Conservation (phyloP, 2,329 filamentous ascomycete species). For the Sodiomyces alkalinus region DNA sequence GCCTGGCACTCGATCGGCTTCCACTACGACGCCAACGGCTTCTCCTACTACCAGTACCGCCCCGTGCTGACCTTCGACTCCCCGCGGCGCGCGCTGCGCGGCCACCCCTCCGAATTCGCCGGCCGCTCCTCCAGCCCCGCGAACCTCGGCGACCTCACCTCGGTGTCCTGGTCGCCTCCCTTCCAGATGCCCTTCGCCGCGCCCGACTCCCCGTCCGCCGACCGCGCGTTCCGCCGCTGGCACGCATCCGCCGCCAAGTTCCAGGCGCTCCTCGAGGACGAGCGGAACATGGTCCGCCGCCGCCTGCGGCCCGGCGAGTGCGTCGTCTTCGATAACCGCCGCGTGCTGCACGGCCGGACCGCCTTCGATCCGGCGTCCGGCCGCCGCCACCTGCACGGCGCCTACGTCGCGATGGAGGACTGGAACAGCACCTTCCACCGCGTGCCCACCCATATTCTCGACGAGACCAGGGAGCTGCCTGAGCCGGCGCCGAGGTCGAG, state of each 20-base stretch:
- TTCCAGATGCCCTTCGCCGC: slow-evolving; percentile 49
- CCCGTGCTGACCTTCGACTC: too few relatives aligned
- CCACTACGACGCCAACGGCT: slow-evolving; percentile 51
- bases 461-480: not conserved
- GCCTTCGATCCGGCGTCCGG: slow-evolving; percentile 56
- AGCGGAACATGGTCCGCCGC: slow-evolving; percentile 48
- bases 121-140: too few relatives aligned
- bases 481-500: too few relatives aligned
- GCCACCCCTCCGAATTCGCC: too few relatives aligned
- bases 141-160: too few relatives aligned
- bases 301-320: slow-evolving; percentile 71
- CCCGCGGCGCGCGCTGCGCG: too few relatives aligned
- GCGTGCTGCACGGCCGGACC: slow-evolving; percentile 69
- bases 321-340: slow-evolving; percentile 80
- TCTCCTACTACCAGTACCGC: slow-evolving; percentile 45
- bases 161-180: slow-evolving; percentile 54
- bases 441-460: slow-evolving; percentile 13
- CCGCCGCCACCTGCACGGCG: slow-evolving; percentile 68
- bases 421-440: slow-evolving; percentile 17
- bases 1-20: slow-evolving; percentile 36
- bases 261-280: slow-evolving; percentile 38
- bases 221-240: slow-evolving; percentile 19
- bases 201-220: slow-evolving; percentile 4
- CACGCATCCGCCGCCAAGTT: slow-evolving; percentile 39
- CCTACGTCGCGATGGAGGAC: slow-evolving; percentile 53